Evolutionary conservation across 257 asterid species (phyloP).

Genomic region (Nicotiana tabacum): DNA sequence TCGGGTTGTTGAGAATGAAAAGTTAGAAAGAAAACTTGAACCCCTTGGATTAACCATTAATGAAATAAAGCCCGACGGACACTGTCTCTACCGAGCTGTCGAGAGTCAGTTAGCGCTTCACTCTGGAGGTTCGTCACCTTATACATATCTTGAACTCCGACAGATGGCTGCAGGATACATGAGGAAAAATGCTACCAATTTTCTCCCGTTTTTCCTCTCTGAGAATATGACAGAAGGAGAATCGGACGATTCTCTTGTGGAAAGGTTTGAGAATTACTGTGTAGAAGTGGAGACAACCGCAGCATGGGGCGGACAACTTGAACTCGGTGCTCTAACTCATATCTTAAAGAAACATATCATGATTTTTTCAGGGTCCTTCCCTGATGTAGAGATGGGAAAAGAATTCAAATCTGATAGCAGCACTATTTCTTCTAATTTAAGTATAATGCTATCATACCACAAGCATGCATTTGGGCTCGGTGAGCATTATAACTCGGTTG

Average conservation of each 20-base stretch:
- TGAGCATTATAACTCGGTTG: slow-evolving; percentile 83
- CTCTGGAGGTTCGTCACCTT: slow-evolving; percentile 53
- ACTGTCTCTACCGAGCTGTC: slow-evolving; percentile 87
- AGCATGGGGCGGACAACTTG: slow-evolving; percentile 98
- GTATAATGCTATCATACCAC: slow-evolving; percentile 69
- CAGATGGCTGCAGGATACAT: slow-evolving; percentile 75
- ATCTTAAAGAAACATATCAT: slow-evolving; percentile 76
- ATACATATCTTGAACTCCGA: slow-evolving; percentile 59
- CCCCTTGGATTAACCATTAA: slow-evolving; percentile 80
- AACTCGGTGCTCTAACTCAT: slow-evolving; percentile 88
- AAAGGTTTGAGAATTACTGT: slow-evolving; percentile 79
- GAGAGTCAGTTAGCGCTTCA: slow-evolving; percentile 68
- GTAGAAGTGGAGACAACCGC: slow-evolving; percentile 81
- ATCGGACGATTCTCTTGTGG: slow-evolving; percentile 39
- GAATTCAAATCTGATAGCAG: slow-evolving; percentile 55
- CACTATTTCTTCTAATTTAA: slow-evolving; percentile 24
- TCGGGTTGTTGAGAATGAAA: slow-evolving; percentile 53
- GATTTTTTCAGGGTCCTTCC: slow-evolving; percentile 86
- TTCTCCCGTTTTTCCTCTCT: slow-evolving; percentile 60
- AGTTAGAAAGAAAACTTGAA: slow-evolving; percentile 56
- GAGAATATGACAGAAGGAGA: slow-evolving; percentile 49
- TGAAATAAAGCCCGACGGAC: slow-evolving; percentile 92
- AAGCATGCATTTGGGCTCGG: slow-evolving; percentile 87
- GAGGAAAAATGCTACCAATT: slow-evolving; percentile 62
- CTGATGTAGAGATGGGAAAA: slow-evolving; percentile 99